Percentiles rank a stretch among this genome's conserved stretches.
phyloP scores from a whole-genome alignment of 2,329 filamentous ascomycete genomes.

The Clonostachys byssicola region DNA sequence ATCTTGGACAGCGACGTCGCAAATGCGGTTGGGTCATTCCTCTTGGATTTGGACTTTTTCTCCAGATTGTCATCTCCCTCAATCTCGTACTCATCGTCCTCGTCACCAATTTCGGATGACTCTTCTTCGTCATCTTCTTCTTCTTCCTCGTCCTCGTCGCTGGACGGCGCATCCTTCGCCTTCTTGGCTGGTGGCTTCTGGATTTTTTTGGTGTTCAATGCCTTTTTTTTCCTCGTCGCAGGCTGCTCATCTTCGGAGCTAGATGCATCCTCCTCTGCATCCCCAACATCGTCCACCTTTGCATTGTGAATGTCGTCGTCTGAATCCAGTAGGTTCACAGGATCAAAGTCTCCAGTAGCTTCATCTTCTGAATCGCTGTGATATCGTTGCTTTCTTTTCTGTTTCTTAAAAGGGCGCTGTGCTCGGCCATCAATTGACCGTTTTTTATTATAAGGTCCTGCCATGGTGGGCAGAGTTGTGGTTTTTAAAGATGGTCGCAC shows the following conservation, averaged over 20 bases:
- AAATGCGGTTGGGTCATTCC: constrained; percentile 88
- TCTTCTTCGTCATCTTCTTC: constrained; percentile 26
- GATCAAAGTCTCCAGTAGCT: constrained; percentile 34
- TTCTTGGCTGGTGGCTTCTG: constrained; percentile 10
- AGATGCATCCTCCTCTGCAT: constrained; percentile 27
- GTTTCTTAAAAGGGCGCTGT: constrained; percentile 44
- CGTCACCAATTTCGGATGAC: constrained; percentile 19
- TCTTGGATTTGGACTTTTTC: constrained; percentile 61
- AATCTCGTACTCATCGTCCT: constrained; percentile 22
- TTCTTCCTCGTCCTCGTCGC: constrained; percentile 20
- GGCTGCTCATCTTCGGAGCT: constrained; percentile 28
- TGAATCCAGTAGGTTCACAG: constrained; percentile 51
- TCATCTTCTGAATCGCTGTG: constrained; percentile 46
- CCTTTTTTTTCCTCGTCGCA: constrained; percentile 16
- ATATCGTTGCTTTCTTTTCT: constrained; percentile 44
- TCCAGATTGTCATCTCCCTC: constrained; percentile 17
- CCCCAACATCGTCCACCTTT: constrained; percentile 42
- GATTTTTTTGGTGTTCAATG: constrained; percentile 18
- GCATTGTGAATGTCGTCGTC: constrained; percentile 54
- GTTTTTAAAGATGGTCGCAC: constrained; percentile 2
- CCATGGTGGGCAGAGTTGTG: constrained; percentile 15
- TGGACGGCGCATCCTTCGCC: constrained; percentile 12
- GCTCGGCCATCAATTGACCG: constrained; percentile 19
- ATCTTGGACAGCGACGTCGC: constrained; percentile 93
- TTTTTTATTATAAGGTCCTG: constrained; percentile 23